Base-by-base conservation (phyloP, 257 asterid species). In the Solanum microdontum region DNA sequence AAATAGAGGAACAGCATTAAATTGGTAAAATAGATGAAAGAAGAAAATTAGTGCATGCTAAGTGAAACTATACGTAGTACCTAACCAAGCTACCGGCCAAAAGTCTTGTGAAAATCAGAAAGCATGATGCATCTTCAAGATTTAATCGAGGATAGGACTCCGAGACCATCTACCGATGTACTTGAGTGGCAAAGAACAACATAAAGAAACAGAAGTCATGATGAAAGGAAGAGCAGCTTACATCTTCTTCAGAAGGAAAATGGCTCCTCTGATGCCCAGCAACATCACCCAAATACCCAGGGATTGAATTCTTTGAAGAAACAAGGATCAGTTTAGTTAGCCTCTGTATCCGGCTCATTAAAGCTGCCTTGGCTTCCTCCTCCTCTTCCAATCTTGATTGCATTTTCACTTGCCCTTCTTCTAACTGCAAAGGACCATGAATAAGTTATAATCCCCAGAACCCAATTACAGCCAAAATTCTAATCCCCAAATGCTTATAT, bases 331-430 rank as follows among this genome's bases (percentile, higher is more conserved):
- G 92, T 91, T 97, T 97, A 34, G 99, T 96, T 83, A 97, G 96
- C 93, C 99, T 93, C 89, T 97, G 99, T 90, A 97, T 97, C 88
- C 99, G 94, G 94, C 99, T 96, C 99, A 97, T 93, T 62, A 97
- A 85, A 91, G 99, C 99, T 36, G 95, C 95, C 93, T 97, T 96
- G 80, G 98, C 99, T 87, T 97, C 99, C 89, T 97, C 99, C 87
- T 97, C 99, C 92, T 97, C 99, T 94, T 97, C 99, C 94, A 97
- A 89, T 90, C 99, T 93, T 70, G 98, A 97, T 87, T 95, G 99
- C 99, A 97, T 96, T 95, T 96, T 97, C 69, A 94, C 94, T 92
- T 97, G 99, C 55, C 99, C 99, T 93, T 96, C 98, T 93, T 97
- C 99, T 93, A 97, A 93, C 99, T 97, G 89, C 60, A 48, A 62